Base-by-base conservation (phyloP, 768 basidiomycete genomes). In the Tremella yokohamensis region DNA sequence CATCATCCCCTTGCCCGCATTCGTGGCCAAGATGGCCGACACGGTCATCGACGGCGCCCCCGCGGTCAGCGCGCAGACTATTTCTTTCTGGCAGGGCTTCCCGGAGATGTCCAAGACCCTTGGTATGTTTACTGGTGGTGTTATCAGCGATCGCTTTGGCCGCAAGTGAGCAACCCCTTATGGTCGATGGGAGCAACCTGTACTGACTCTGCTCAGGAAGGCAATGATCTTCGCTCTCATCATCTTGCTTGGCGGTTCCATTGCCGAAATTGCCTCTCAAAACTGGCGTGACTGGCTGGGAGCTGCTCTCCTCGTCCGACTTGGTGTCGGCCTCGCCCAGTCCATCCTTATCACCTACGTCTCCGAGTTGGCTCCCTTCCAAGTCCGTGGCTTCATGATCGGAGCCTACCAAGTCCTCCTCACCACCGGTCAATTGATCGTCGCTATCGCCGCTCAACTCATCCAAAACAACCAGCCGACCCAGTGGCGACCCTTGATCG, bases 11-110 rank as follows among this genome's bases (percentile, higher is more conserved):
- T 19, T 62, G 44, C 57, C 20, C 8, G 64, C 57, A 4, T 65
- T 65, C 47, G 40, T 65, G 19, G 12, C 3, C 12, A 15, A 8
- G 3, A 60, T 65, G 57, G 64, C 57, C 40, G 55, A 65, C 40
- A 59, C 57, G 9, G 39, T 40, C 3, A 44, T 65, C 48, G 45
- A 65, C 26, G 64, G 64, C n/a, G 16, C 19, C n/a, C 64, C 61
- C 11, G 57, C 57, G 9, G 48, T 60, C 22, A 59, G 57, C 25
- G 61, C 61, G 29, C 50, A 56, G 24, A 54, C 60, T 3, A 42
- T 65, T 19, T 65, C 64, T 11, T 63, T 40, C 42, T 63, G 61
- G 61, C 57, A 60, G 53, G 64, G 64, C 37, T 62, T 65, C 26
- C 49, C 57, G 12, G 64, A 58, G 38, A 63, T 65, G 61, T 52